Base-by-base conservation (phyloP, 2,329 filamentous ascomycete species). In the Penicillium sp. region DNA sequence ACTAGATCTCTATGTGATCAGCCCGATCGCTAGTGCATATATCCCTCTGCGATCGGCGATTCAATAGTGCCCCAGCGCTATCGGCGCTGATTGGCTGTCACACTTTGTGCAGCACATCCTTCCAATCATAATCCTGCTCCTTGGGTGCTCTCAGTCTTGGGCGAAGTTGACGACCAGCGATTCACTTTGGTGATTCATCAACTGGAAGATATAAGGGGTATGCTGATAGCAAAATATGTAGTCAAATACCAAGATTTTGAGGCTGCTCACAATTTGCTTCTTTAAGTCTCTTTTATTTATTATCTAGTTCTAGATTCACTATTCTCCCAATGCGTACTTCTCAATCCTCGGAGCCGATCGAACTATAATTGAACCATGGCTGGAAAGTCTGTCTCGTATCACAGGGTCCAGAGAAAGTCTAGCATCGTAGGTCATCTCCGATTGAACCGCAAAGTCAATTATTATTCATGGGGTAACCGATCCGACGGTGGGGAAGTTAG, bases 21-120 rank as follows among this genome's bases (percentile, higher is more conserved):
- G 4, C 33, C 9, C 1, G 49, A 51, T 51, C 49, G 49, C 49
- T n/a, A 33, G 47, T 51, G 49, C 49, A 51, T 33, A 51, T 33
- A 35, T 22, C 49, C 28, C 4, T 33, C 30, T 22, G n/a, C 10
- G 49, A 51, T 35, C 49, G n/a, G 47, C 47, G n/a, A 51, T 51
- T 35, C 28, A 33, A 24, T 15, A 35, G 47, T 4, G 49, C 28
- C 28, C 4, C 2, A 33, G 10, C 13, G 7, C 30, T 15, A 2
- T 13, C 3, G 15, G 28, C 12, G 49, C 49, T 13, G 17, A 51
- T 35, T 35, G 49, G 47, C n/a, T 33, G 12, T 50, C n/a, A 19
- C 28, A 9, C 4, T 51, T 22, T 19, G 28, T 33, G 3, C 15
- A 9, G 22, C 28, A 33, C 4, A 28, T 28, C 26, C 26, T 47